Conservation (phyloP, 352 stramenopile species). For the Thraustochytrium sp. region DNA sequence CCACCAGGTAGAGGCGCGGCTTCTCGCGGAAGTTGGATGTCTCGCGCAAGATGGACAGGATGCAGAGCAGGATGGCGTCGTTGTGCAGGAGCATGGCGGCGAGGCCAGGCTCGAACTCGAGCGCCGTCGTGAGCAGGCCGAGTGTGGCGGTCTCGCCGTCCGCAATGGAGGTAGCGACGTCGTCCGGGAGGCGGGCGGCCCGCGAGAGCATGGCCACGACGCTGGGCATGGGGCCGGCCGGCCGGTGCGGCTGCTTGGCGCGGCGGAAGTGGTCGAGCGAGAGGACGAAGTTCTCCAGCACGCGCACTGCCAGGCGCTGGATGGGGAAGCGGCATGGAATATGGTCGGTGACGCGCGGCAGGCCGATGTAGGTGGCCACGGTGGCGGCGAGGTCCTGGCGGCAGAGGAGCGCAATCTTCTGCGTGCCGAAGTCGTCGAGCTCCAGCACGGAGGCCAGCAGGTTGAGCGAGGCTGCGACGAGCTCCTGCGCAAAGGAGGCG, state of each 20-base stretch:
- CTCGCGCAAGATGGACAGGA: background rate
- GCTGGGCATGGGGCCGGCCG: background rate
- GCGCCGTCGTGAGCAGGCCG: conserved; percentile 1
- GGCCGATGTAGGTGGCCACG: conserved; percentile 20
- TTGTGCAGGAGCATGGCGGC: conserved; percentile 29
- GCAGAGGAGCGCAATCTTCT: conserved; percentile 33
- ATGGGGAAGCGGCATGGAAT: conserved; percentile 6
- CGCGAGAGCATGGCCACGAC: conserved; percentile 24
- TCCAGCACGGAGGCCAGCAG: background rate
- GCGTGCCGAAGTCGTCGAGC: background rate
- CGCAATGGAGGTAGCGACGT: background rate
- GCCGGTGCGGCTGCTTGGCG: background rate
- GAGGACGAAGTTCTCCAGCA: conserved; percentile 11
- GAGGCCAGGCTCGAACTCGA: conserved; percentile 26
- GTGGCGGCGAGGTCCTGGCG: conserved; percentile 10
- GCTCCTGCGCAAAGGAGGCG: background rate
- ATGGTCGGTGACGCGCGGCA: background rate
- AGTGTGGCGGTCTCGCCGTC: background rate
- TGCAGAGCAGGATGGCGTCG: conserved; percentile 1
- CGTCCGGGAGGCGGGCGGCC: background rate
- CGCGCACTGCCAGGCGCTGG: background rate
- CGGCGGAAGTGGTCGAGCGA: background rate
- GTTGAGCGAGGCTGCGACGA: background rate
- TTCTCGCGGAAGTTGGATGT: background rate
- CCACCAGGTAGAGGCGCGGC: background rate